phyloP scores from a whole-genome alignment of 2,329 filamentous ascomycete species.

The Ophiocordyceps polyrhachis-furcata region DNA sequence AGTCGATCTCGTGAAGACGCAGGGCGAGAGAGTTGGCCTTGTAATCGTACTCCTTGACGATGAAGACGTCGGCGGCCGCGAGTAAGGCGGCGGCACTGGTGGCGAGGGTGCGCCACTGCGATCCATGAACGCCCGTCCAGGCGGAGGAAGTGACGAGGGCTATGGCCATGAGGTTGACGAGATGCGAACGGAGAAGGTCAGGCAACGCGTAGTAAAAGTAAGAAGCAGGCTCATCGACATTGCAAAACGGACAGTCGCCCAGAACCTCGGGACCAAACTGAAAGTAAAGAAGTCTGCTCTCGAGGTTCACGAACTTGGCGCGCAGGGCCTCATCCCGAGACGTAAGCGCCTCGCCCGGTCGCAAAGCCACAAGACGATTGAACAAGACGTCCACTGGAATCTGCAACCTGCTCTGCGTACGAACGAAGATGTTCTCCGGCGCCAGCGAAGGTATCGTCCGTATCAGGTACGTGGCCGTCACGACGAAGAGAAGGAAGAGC shows the following conservation, averaged over 20 bases:
- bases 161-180: conserved; percentile 55
- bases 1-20: conserved; percentile 44
- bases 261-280: conserved; percentile 62
- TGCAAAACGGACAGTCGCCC: conserved; percentile 66
- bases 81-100: conserved; percentile 41
- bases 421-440: conserved; percentile 64
- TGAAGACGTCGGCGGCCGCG: conserved; percentile 45
- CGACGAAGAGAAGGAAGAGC: conserved; percentile 38
- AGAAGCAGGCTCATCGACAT: conserved; percentile 42
- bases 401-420: conserved; percentile 65
- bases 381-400: conserved; percentile 76
- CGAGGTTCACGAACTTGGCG: conserved; percentile 47
- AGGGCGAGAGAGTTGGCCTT: conserved; percentile 43
- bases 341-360: conserved; percentile 29
- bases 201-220: conserved; percentile 74
- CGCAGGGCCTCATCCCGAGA: conserved; percentile 44
- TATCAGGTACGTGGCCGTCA: conserved; percentile 26
- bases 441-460: conserved; percentile 48
- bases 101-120: conserved; percentile 52
- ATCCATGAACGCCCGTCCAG: conserved; percentile 43
- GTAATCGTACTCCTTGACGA: conserved; percentile 46
- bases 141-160: conserved; percentile 54
- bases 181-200: conserved; percentile 54
- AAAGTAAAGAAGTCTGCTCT: conserved; percentile 64
- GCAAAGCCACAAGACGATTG: conserved; percentile 45